These are phyloP conservation scores for Dictyostelium citrinum DNA, from an alignment of 78 protist species.

Conservation along the genomic window DNA sequence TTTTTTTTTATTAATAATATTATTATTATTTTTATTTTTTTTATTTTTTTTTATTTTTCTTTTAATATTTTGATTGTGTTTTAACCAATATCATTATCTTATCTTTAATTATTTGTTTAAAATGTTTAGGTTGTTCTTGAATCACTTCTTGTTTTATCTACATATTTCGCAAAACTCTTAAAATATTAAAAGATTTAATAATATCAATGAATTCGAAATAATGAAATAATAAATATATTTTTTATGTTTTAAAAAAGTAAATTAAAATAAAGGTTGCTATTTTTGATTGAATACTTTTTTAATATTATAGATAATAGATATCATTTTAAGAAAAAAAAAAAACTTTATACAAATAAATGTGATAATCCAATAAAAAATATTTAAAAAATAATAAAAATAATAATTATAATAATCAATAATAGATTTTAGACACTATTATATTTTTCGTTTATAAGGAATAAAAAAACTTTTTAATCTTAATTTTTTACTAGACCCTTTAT, in stretches of 20 bases:
- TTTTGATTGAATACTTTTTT: no score
- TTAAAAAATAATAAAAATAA: no score
- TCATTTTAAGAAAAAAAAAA: neutral
- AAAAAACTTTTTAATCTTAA: neutral
- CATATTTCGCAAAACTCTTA: neutral
- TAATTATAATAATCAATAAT: no score
- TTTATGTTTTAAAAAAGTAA: no score
- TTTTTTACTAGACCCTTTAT: neutral
- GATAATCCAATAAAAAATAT: neutral
- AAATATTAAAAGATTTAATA: no score
- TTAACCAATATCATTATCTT: neutral
- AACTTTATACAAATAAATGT: neutral
- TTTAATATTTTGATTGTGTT: neutral
- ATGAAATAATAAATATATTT: no score
- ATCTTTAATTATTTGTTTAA: no score
- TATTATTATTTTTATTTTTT: no score
- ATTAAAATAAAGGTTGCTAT: neutral
- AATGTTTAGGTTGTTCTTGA: neutral
- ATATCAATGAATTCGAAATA: neutral
- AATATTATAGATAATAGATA: neutral
- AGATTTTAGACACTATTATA: neutral
- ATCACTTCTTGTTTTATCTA: neutral
- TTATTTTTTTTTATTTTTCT: no score
- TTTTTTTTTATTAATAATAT: no score
- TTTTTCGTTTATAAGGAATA: neutral